phyloP scores from a whole-genome alignment of 2,329 filamentous ascomycete species.

The Gaeumannomyces sp. region DNA sequence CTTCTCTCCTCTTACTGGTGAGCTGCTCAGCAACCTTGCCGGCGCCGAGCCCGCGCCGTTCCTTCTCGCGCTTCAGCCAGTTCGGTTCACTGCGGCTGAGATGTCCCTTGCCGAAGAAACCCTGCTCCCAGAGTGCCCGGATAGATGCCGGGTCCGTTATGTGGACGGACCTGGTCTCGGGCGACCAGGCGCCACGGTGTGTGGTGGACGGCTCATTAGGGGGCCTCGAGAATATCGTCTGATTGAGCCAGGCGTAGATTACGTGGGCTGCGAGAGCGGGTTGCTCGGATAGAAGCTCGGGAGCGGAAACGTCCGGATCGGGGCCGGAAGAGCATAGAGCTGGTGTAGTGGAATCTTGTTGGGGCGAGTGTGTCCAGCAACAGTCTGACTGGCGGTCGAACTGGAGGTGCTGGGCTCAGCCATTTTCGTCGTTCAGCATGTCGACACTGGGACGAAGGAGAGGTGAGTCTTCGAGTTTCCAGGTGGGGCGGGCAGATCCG shows the following conservation, averaged over 20 bases:
- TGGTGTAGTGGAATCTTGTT: constrained; percentile 44
- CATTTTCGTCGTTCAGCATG: constrained; percentile 23
- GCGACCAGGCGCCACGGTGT: constrained; percentile 74
- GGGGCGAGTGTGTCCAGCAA: constrained; percentile 43
- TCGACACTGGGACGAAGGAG: constrained; percentile 11
- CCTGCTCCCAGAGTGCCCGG: constrained; percentile 86
- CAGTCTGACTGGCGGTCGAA: constrained; percentile 27
- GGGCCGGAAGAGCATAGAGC: constrained; percentile 76
- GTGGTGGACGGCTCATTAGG: constrained; percentile 56
- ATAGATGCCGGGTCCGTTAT: constrained; percentile 71
- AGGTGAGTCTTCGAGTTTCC: constrained; percentile 5
- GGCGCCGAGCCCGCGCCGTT: constrained; percentile 57
- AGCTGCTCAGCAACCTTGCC: constrained; percentile 73
- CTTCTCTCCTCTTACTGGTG: constrained; percentile 69
- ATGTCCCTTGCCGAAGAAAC: constrained; percentile 93
- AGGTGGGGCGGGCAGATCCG: not conserved
- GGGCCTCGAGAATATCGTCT: constrained; percentile 63
- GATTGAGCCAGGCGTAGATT: constrained; percentile 68
- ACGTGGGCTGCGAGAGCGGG: constrained; percentile 77
- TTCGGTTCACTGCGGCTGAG: constrained; percentile 91
- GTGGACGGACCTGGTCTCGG: constrained; percentile 75
- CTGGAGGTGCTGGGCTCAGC: constrained; percentile 21
- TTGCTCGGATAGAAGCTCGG: constrained; percentile 89
- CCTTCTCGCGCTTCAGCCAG: constrained; percentile 81
- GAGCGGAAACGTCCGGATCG: constrained; percentile 74